Evolutionary conservation across 2,329 filamentous ascomycete genomes (phyloP).

Genomic region (Microcyclospora pomicola): DNA sequence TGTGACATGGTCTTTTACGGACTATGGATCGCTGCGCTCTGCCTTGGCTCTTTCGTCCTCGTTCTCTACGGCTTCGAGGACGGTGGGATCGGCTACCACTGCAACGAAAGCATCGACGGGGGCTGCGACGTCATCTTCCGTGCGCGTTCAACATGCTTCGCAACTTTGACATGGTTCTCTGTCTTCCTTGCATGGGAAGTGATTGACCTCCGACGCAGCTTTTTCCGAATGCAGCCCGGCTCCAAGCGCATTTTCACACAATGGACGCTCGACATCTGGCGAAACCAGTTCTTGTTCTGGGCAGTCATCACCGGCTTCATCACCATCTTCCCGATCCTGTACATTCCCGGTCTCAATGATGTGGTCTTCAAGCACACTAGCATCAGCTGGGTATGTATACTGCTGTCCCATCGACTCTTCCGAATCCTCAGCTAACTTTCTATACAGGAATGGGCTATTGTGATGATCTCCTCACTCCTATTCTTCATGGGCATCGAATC

Average conservation of each 20-base stretch:
- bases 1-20: slow-evolving; percentile 72
- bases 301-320: slow-evolving; percentile 31
- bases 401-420: background rate
- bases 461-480: slow-evolving; percentile 45
- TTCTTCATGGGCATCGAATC: slow-evolving; percentile 52
- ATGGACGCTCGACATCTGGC: slow-evolving; percentile 55
- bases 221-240: slow-evolving; percentile 59
- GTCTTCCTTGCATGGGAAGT: slow-evolving; percentile 70
- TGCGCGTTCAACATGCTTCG: slow-evolving; percentile 59
- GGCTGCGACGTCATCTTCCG: slow-evolving; percentile 53
- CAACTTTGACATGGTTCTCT: slow-evolving; percentile 61
- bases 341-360: slow-evolving; percentile 54
- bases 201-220: slow-evolving; percentile 55
- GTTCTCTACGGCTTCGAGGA: slow-evolving; percentile 49
- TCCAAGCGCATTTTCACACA: slow-evolving; percentile 48
- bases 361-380: slow-evolving; percentile 51
- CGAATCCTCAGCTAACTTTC: background rate
- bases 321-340: slow-evolving; percentile 36
- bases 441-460: slow-evolving; percentile 50
- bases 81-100: slow-evolving; percentile 38
- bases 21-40: slow-evolving; percentile 57
- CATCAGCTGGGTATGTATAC: slow-evolving; percentile 39
- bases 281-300: slow-evolving; percentile 50
- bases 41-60: slow-evolving; percentile 46
- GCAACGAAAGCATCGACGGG: slow-evolving; percentile 44